A percentile compares a stretch with the other conserved stretches of the same genome.
These are phyloP conservation scores for Cytospora mali DNA, from an alignment of 2,329 filamentous ascomycete species.

Conservation along the genomic window DNA sequence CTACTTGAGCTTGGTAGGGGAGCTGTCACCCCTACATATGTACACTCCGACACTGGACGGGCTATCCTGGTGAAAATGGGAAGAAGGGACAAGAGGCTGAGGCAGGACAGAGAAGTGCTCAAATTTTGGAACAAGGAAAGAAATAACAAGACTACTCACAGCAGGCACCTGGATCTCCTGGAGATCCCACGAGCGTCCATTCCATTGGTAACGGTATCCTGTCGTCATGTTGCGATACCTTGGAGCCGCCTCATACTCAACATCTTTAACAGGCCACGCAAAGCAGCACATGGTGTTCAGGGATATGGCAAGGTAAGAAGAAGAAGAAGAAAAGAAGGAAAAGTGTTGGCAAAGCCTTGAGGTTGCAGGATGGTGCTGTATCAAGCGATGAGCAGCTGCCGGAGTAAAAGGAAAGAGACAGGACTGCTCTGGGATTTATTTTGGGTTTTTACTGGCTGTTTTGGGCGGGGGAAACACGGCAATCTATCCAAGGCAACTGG, in stretches of 20 bases:
- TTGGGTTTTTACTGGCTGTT: background rate
- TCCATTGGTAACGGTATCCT: slow-evolving; percentile 47
- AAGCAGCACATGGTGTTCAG: slow-evolving; percentile 52
- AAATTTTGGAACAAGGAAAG: slow-evolving; percentile 10
- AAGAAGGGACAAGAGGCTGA: background rate
- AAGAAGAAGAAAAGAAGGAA: background rate
- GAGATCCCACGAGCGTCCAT: slow-evolving; percentile 41
- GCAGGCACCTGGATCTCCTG: slow-evolving; percentile 34
- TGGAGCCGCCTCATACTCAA: slow-evolving; percentile 48
- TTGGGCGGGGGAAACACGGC: background rate
- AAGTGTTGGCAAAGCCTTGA: background rate
- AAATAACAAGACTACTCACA: slow-evolving; percentile 38
- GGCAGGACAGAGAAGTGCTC: background rate
- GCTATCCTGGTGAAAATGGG: background rate
- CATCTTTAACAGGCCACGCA: slow-evolving; percentile 53
- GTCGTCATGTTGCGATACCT: slow-evolving; percentile 36
- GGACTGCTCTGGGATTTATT: background rate
- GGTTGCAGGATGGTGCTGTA: background rate
- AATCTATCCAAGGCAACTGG: too few species aligned
- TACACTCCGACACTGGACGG: background rate
- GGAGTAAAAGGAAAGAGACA: background rate
- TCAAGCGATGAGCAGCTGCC: background rate
- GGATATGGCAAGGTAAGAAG: background rate
- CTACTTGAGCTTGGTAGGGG: background rate
- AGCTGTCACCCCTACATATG: background rate